These are phyloP conservation scores for Podospora didyma DNA, from an alignment of 495 filamentous ascomycete genomes.

Conservation along the genomic window DNA sequence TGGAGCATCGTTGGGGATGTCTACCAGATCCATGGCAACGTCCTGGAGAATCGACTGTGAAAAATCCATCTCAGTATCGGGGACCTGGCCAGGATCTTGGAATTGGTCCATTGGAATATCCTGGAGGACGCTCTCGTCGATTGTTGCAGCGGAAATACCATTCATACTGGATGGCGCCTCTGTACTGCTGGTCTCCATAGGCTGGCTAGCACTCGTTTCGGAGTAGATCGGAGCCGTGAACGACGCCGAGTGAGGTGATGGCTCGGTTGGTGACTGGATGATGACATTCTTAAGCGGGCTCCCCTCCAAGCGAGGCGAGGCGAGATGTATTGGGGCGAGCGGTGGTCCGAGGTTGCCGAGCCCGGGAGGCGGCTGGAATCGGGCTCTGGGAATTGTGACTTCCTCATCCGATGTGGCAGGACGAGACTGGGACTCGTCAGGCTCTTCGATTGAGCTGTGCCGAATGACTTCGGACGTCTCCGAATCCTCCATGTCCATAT, in stretches of 20 bases:
- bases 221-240: slow-evolving; percentile 8
- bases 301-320: slow-evolving; percentile 33
- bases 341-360: slow-evolving; percentile 10
- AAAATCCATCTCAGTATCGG: not conserved
- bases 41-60: not conserved
- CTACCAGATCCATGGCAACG: not conserved
- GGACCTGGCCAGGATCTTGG: not conserved
- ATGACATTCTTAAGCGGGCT: slow-evolving; percentile 47
- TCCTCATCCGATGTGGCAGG: slow-evolving; percentile 16
- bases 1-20: not conserved
- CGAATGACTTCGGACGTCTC: slow-evolving; percentile 17
- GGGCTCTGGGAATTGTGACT: slow-evolving; percentile 20
- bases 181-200: slow-evolving; percentile 8
- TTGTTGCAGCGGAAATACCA: slow-evolving; percentile 2
- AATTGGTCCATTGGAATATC: not conserved
- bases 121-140: not conserved
- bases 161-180: not conserved
- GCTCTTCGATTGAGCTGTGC: slow-evolving; percentile 24
- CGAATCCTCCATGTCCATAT: slow-evolving; percentile 26
- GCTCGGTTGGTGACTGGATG: slow-evolving; percentile 30
- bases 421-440: slow-evolving; percentile 15
- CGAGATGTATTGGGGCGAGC: slow-evolving; percentile 1
- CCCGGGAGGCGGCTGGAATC: slow-evolving; percentile 18
- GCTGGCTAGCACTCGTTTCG: slow-evolving; percentile 6
- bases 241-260: slow-evolving; percentile 18